Evolutionary conservation across 805 yeast species (phyloP), one percentile per base, ranked within the genome.

Genomic region (Wickerhamiella galacta): DNA sequence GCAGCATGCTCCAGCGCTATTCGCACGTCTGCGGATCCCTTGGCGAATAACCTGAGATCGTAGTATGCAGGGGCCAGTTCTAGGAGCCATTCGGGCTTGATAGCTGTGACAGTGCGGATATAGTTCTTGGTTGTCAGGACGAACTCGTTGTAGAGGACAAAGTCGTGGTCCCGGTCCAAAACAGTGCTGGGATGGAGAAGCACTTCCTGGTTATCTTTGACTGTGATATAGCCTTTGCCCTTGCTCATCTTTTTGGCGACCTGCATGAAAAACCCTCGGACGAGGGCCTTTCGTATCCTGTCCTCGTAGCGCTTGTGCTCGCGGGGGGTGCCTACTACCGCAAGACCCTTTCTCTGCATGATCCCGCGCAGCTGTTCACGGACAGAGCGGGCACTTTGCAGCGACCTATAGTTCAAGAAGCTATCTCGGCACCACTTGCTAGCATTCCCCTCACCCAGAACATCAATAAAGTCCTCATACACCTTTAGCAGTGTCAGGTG

Each of bases 191-290:
- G 98, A 53, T 90, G 98, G 30, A 90, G 66, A 47, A 83, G 58
- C 9, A 87, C 96, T 41, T 87, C 96, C 61, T 90, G 98, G 51
- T 85, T 83, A 56, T 90, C 98, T 57, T 83, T 83, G 32, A 85
- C 78, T 0, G 98, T 90, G 45, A 79, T 67, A 54, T 77, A 87
- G n/a, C 80, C 85, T 36, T 52, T 51, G 20, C 53, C 41, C 26
- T 70, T 66, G 24, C 81, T 74, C 60, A 71, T 72, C 62, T 80
- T 81, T 60, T 85, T 90, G 21, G 95, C 96, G 35, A 80, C 93
- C 61, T 90, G 98, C 96, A 90, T 85, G 63, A 90, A 90, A 55
- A 83, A 85, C 2, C 98, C 98, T n/a, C 81, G 69, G 3, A 81
- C 67, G 37, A 90, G 57, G 0, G 96, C 94, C 53, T 77, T 79